Evolutionary conservation across 2,329 filamentous ascomycete species (phyloP).

Genomic region (Aspergillus pseudotamarii): DNA sequence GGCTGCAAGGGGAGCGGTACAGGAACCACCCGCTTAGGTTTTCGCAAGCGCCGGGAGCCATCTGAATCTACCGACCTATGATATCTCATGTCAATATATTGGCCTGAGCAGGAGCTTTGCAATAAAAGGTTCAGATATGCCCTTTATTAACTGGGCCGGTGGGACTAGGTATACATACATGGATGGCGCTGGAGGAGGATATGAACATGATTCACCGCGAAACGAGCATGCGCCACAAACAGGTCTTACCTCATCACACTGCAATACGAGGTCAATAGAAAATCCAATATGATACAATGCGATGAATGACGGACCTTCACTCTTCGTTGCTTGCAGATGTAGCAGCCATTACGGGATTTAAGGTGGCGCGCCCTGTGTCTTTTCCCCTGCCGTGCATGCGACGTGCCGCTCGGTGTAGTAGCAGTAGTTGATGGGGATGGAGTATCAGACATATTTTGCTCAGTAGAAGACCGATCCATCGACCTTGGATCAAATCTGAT

Average conservation of each 20-base stretch:
- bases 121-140: too few relatives aligned
- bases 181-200: slow-evolving; percentile 5
- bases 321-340: slow-evolving; percentile 25
- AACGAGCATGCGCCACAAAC: slow-evolving; percentile 25
- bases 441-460: too few relatives aligned
- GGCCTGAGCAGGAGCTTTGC: too few relatives aligned
- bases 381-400: too few relatives aligned
- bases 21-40: too few relatives aligned
- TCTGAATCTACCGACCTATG: background rate
- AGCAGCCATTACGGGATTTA: slow-evolving; percentile 30
- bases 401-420: too few relatives aligned
- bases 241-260: slow-evolving; percentile 31
- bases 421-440: too few relatives aligned
- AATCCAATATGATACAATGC: background rate
- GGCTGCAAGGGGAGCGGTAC: slow-evolving; percentile 8
- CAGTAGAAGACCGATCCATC: too few relatives aligned
- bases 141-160: too few relatives aligned
- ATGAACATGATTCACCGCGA: slow-evolving; percentile 19
- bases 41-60: too few relatives aligned
- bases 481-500: too few relatives aligned
- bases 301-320: slow-evolving; percentile 24
- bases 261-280: background rate
- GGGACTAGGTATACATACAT: background rate
- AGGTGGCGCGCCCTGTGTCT: slow-evolving; percentile 14
- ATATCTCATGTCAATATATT: too few relatives aligned